Conservation (phyloP, 768 basidiomycete species). For the Clavaria fumosa region DNA sequence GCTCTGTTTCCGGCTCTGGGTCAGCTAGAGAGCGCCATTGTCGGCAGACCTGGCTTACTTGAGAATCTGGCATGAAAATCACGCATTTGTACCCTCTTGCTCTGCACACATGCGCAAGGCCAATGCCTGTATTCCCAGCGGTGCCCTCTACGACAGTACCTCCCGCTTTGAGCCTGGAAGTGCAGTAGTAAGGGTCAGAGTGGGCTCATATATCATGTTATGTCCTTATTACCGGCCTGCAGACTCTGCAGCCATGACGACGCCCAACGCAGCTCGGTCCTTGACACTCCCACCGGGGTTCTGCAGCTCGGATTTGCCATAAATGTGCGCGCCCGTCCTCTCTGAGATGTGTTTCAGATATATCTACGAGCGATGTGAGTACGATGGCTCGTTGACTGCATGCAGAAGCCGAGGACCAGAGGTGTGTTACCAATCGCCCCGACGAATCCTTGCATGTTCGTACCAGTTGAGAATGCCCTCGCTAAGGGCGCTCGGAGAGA, state of each 20-base stretch:
- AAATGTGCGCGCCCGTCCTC: conserved; percentile 67
- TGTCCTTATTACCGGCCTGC: conserved; percentile 47
- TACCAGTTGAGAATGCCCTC: conserved; percentile 25
- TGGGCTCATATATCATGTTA: background rate
- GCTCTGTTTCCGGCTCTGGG: too few species aligned
- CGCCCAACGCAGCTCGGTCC: conserved; percentile 87
- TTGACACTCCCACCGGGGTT: conserved; percentile 98
- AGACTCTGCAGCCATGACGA: conserved; percentile 76
- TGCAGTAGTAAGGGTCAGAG: background rate
- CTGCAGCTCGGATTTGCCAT: conserved; percentile 97
- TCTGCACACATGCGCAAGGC: conserved; percentile 88
- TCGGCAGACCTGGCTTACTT: too few species aligned
- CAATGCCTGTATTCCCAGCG: conserved; percentile 96
- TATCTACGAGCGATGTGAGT: conserved; percentile 37
- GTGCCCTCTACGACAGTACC: conserved; percentile 97
- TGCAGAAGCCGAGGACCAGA: conserved; percentile 25
- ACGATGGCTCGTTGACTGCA: background rate
- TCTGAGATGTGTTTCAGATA: conserved; percentile 69
- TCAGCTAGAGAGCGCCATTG: too few species aligned
- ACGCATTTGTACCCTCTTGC: conserved; percentile 89
- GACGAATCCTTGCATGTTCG: conserved; percentile 59
- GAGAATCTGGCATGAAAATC: conserved; percentile 95
- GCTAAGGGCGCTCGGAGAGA: conserved; percentile 16
- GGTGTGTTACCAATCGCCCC: conserved; percentile 91
- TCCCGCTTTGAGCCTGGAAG: conserved; percentile 62